These are phyloP conservation scores for Saturnispora ahearnii DNA, from an alignment of 805 yeast genomes.

Conservation along the genomic window DNA sequence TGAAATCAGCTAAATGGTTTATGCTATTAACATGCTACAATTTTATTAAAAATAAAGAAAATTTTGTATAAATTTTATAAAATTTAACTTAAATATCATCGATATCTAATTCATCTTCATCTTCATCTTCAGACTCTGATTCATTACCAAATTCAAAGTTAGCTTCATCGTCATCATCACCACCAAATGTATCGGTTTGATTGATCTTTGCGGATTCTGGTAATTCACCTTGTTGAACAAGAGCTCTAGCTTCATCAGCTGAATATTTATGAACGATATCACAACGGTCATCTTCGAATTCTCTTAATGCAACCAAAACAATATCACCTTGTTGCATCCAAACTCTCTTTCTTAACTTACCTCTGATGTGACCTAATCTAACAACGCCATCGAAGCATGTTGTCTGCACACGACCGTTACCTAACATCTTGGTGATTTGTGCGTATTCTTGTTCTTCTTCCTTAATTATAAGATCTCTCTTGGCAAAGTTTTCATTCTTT, in stretches of 20 bases:
- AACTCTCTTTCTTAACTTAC: constrained; percentile 97
- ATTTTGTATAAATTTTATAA: background rate
- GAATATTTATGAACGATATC: constrained; percentile 95
- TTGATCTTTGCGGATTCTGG: constrained; percentile 96
- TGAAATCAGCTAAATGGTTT: constrained; percentile 23
- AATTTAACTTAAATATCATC: constrained; percentile 66
- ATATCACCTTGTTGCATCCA: constrained; percentile 99
- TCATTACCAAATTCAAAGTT: constrained; percentile 97
- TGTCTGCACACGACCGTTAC: constrained; percentile 95
- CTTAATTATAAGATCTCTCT: constrained; percentile 84
- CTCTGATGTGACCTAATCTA: constrained; percentile 97
- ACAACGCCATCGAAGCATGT: constrained; percentile 88
- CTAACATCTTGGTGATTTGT: constrained; percentile 96
- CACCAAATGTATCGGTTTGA: constrained; percentile 95
- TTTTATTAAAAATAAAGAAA: background rate
- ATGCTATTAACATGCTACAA: background rate
- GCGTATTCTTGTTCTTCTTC: constrained; percentile 99
- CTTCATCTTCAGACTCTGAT: constrained; percentile 55
- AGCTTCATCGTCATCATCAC: constrained; percentile 93
- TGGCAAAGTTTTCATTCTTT: constrained; percentile 88
- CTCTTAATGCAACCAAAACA: constrained; percentile 90
- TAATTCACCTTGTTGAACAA: constrained; percentile 91
- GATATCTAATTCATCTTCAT: constrained; percentile 67
- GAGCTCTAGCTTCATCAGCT: constrained; percentile 95
- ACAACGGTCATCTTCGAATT: constrained; percentile 96